Conservation (phyloP, 805 yeast species). For the Ogataea neopini region DNA sequence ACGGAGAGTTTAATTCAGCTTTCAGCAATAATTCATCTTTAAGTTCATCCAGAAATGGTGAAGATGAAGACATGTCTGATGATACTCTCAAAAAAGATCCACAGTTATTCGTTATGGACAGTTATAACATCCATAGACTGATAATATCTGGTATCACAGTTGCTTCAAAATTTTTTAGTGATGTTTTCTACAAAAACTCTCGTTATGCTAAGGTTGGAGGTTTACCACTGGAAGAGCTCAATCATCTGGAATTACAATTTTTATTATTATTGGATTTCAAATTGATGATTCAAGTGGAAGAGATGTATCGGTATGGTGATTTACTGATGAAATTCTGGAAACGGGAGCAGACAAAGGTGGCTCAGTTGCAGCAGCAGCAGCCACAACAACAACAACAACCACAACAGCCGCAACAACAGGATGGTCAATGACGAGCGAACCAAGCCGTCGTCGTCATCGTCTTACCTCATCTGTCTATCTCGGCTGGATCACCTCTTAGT, state of each 20-base stretch:
- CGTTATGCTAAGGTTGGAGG: constrained; percentile 97
- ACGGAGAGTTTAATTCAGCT: constrained; percentile 36
- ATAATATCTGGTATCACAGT: constrained; percentile 95
- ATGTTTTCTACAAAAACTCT: constrained; percentile 90
- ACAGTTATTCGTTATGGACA: constrained; percentile 91
- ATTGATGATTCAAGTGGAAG: constrained; percentile 85
- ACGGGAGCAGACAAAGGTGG: constrained; percentile 53
- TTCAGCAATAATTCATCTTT: constrained; percentile 12
- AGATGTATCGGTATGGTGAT: constrained; percentile 88
- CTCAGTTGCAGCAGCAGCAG: constrained; percentile 17
- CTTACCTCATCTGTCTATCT: too few species aligned
- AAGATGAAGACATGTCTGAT: constrained; percentile 25
- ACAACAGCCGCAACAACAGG: too few species aligned
- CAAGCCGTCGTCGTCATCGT: not conserved
- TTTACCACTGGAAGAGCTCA: constrained; percentile 86
- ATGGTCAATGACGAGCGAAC: too few species aligned
- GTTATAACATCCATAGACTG: constrained; percentile 90
- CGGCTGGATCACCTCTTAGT: too few species aligned
- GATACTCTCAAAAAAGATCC: constrained; percentile 29
- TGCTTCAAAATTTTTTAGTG: constrained; percentile 91
- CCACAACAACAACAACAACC: constrained; percentile 19
- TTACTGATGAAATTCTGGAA: constrained; percentile 82
- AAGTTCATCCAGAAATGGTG: constrained; percentile 13
- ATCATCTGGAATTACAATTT: constrained; percentile 89
- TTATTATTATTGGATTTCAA: constrained; percentile 81